These are phyloP conservation scores for Coemansia javaensis DNA, from an alignment of 192 early-diverging fungal genomes.

Conservation along the genomic window DNA sequence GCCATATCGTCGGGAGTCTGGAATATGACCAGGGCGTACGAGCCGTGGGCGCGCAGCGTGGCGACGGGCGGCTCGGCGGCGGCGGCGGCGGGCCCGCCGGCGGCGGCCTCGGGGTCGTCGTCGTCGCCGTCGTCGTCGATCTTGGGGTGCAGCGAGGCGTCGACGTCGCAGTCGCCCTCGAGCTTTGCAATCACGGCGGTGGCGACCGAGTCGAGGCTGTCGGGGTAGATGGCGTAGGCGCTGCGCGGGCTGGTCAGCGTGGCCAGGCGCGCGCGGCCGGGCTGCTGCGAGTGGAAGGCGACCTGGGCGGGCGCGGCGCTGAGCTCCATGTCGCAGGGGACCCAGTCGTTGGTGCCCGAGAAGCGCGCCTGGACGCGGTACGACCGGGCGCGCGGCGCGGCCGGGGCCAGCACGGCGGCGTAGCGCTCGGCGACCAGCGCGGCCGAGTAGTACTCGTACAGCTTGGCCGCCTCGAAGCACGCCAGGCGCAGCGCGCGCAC, in stretches of 20 bases:
- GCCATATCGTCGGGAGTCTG: conserved; percentile 43
- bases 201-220: conserved; percentile 47
- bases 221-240: conserved; percentile 51
- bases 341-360: conserved; percentile 51
- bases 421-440: conserved; percentile 48
- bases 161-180: conserved; percentile 52
- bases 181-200: conserved; percentile 52
- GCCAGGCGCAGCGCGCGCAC: conserved; percentile 65
- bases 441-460: conserved; percentile 72
- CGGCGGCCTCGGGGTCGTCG: too few relatives aligned
- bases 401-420: conserved; percentile 6
- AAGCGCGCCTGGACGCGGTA: conserved; percentile 48
- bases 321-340: conserved; percentile 46
- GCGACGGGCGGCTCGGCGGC: conserved; percentile 21
- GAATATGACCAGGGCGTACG: conserved; percentile 50
- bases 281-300: conserved; percentile 21
- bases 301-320: conserved; percentile 21
- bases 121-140: conserved; percentile 41
- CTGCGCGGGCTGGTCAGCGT: conserved; percentile 25
- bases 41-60: conserved; percentile 37
- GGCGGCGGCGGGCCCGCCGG: too few relatives aligned
- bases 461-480: conserved; percentile 67
- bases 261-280: conserved; percentile 29
- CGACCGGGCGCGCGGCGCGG: conserved; percentile 15
- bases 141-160: conserved; percentile 41